Evolutionary conservation across 75 land plant species (phyloP).

Genomic region (Pseudotsuga menziesii): DNA sequence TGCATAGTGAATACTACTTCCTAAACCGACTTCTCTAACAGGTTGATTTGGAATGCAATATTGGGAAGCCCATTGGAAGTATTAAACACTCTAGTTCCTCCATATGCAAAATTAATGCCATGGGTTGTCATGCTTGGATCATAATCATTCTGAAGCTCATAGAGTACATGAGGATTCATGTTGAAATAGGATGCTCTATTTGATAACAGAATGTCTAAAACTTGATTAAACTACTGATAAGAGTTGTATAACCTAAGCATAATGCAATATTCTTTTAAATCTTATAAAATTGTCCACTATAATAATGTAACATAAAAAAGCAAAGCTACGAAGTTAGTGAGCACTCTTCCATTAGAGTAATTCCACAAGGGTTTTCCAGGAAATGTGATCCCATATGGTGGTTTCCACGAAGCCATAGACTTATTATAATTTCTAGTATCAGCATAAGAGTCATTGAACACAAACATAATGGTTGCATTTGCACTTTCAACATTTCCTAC

Average conservation of each 20-base stretch:
- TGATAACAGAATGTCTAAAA: background rate
- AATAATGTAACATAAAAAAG: background rate
- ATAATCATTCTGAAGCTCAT: conserved; percentile 19
- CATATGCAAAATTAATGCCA: conserved; percentile 55
- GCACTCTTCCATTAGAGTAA: conserved; percentile 38
- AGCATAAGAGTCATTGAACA: conserved; percentile 38
- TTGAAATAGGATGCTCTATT: conserved; percentile 25
- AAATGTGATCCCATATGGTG: conserved; percentile 32
- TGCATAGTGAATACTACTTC: background rate
- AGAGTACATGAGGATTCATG: conserved; percentile 27
- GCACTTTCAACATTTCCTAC: background rate
- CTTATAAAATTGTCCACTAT: too few species aligned
- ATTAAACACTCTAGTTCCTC: conserved; percentile 33
- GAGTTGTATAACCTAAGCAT: background rate
- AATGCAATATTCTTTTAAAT: background rate
- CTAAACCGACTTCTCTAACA: conserved; percentile 13
- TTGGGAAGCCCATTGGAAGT: conserved; percentile 22
- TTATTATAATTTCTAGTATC: conserved; percentile 25
- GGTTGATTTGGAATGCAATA: conserved; percentile 35
- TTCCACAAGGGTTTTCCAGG: conserved; percentile 29
- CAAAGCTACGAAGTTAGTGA: too few species aligned
- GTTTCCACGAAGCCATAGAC: conserved; percentile 11
- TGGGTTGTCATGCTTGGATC: background rate
- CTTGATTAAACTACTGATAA: too few species aligned
- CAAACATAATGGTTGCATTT: background rate